Percentiles rank a stretch among this genome's conserved stretches.
Evolutionary conservation across 768 basidiomycete species (phyloP).

Genomic region (Hericium coralloides): DNA sequence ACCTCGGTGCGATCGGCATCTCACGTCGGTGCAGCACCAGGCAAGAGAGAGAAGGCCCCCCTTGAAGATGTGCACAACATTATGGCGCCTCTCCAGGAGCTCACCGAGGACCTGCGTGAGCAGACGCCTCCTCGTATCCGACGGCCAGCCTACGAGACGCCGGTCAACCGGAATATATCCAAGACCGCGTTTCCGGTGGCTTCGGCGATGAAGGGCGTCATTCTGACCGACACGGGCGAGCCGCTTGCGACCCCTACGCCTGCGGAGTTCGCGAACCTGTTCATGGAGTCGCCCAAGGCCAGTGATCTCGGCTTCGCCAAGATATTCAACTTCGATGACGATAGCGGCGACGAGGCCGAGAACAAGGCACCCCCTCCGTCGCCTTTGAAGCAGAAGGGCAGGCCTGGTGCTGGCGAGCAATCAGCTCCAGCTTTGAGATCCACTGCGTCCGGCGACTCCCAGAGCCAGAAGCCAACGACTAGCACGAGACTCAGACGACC

Average conservation of each 20-base stretch:
- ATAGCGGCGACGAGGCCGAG: constrained; percentile 20
- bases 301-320: constrained; percentile 55
- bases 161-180: constrained; percentile 31
- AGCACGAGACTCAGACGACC: neutral
- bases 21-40: constrained; percentile 18
- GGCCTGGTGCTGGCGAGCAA: constrained; percentile 7
- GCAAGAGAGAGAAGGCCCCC: constrained; percentile 46
- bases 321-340: constrained; percentile 57
- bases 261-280: constrained; percentile 54
- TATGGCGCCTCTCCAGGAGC: constrained; percentile 39
- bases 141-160: constrained; percentile 40
- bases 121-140: constrained; percentile 9
- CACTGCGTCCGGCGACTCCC: constrained; percentile 1
- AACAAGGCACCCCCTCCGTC: constrained; percentile 29
- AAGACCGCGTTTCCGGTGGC: constrained; percentile 16
- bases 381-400: constrained; percentile 31
- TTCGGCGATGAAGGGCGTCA: constrained; percentile 49
- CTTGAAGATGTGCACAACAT: constrained; percentile 73
- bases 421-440: neutral
- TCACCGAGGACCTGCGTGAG: constrained; percentile 21
- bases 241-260: constrained; percentile 63
- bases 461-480: neutral
- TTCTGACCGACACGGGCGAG: constrained; percentile 74
- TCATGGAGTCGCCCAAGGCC: constrained; percentile 59
- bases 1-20: neutral